Evolutionary conservation across 495 filamentous ascomycete genomes (phyloP).

Genomic region (Aspergillus homomorphus): DNA sequence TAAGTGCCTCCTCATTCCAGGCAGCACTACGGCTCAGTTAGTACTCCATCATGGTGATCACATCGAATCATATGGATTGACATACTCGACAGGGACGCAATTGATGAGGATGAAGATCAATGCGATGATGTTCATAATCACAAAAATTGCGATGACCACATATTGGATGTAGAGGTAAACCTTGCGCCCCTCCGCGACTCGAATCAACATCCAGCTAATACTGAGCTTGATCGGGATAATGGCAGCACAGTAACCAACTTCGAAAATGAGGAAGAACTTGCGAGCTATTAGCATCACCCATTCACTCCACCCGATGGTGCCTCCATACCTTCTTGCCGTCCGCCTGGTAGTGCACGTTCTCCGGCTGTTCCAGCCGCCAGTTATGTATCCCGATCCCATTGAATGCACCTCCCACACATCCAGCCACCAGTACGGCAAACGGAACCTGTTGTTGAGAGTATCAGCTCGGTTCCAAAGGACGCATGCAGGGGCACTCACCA

Average conservation of each 20-base stretch:
- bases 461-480: not conserved
- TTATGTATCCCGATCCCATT: slow-evolving; percentile 24
- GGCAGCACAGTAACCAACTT: slow-evolving; percentile 27
- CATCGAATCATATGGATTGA: no score
- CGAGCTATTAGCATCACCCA: not conserved
- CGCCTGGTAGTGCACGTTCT: slow-evolving; percentile 18
- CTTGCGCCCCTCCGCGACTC: slow-evolving; percentile 24
- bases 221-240: slow-evolving; percentile 32
- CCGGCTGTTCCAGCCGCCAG: slow-evolving; percentile 12
- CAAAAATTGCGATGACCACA: slow-evolving; percentile 17
- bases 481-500: slow-evolving; percentile 10
- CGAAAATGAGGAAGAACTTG: slow-evolving; percentile 28
- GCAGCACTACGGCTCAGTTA: slow-evolving; percentile 18
- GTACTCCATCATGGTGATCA: no score
- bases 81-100: slow-evolving; percentile 25
- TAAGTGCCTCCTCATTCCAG: slow-evolving; percentile 17
- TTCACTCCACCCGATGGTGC: not conserved
- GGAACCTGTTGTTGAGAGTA: slow-evolving; percentile 11
- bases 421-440: slow-evolving; percentile 21
- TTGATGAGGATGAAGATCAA: slow-evolving; percentile 27
- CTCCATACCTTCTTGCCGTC: slow-evolving; percentile 19
- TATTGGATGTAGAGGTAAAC: slow-evolving; percentile 24
- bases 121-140: slow-evolving; percentile 24
- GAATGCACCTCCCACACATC: slow-evolving; percentile 25
- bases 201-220: slow-evolving; percentile 29